phyloP scores from a whole-genome alignment of 2,329 filamentous ascomycete genomes.

The Alternaria sp. region DNA sequence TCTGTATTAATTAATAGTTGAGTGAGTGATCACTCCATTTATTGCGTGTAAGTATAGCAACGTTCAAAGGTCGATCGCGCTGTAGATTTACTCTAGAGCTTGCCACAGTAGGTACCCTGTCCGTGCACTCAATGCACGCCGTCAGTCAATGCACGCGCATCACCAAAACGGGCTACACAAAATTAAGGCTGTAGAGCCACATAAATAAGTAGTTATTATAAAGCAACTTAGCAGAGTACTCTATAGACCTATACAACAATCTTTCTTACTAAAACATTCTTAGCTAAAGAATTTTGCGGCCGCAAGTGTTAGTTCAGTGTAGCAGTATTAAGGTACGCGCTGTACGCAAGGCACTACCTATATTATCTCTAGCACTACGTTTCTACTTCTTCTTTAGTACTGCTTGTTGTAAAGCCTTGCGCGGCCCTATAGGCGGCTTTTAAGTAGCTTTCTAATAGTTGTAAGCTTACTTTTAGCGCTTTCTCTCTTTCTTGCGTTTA shows the following conservation, averaged over 20 bases:
- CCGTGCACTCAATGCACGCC: neutral
- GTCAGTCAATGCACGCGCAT: no score
- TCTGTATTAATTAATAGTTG: neutral
- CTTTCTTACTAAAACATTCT: neutral
- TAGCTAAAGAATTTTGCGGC: neutral
- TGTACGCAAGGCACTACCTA: neutral
- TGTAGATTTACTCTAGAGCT: neutral
- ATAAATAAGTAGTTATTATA: neutral
- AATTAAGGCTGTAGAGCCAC: neutral
- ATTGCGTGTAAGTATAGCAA: conserved; percentile 4
- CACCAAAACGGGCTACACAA: neutral
- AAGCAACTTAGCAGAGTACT: neutral
- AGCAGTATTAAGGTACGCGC: neutral
- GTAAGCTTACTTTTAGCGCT: no score
- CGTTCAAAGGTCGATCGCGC: conserved; percentile 3
- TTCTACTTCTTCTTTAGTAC: neutral
- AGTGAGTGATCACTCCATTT: neutral
- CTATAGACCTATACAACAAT: neutral
- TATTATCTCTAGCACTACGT: neutral
- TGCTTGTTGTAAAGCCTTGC: neutral
- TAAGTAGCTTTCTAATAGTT: neutral
- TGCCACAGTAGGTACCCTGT: neutral
- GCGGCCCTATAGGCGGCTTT: neutral
- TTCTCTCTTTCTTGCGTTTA: neutral
- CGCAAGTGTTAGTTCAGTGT: neutral